Evolutionary conservation across 2,329 filamentous ascomycete genomes (phyloP).

Genomic region (Monilinia fructigena): DNA sequence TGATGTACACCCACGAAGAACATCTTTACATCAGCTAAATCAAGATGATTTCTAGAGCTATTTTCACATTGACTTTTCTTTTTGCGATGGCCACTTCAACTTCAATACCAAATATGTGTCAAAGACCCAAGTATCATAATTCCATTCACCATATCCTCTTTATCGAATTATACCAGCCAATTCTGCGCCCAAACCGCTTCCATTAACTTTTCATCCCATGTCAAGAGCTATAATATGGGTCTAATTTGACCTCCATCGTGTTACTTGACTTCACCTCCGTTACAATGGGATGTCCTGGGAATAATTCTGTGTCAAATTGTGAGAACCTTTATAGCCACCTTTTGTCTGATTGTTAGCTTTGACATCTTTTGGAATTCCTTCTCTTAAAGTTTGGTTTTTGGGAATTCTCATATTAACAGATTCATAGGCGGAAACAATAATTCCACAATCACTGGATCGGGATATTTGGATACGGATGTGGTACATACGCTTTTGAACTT

Average conservation of each 20-base stretch:
- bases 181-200: conserved; percentile 5
- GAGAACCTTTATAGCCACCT: not conserved
- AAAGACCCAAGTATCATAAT: not conserved
- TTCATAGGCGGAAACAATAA: not conserved
- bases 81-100: not conserved
- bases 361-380: not conserved
- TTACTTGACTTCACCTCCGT: not conserved
- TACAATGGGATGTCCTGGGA: not conserved
- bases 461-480: conserved; percentile 4
- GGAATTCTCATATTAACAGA: not conserved
- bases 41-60: not conserved
- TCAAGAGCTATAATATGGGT: not conserved
- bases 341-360: not conserved
- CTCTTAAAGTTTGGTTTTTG: not conserved
- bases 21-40: not conserved
- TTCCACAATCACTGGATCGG: conserved; percentile 5
- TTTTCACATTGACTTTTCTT: not conserved
- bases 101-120: not conserved
- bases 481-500: not conserved
- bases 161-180: not conserved
- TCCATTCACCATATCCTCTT: not conserved
- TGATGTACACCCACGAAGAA: not conserved
- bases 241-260: not conserved
- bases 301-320: not conserved
- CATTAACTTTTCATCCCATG: not conserved